phyloP scores from a whole-genome alignment of 306 rosid species.

The Gillenia trifoliata region DNA sequence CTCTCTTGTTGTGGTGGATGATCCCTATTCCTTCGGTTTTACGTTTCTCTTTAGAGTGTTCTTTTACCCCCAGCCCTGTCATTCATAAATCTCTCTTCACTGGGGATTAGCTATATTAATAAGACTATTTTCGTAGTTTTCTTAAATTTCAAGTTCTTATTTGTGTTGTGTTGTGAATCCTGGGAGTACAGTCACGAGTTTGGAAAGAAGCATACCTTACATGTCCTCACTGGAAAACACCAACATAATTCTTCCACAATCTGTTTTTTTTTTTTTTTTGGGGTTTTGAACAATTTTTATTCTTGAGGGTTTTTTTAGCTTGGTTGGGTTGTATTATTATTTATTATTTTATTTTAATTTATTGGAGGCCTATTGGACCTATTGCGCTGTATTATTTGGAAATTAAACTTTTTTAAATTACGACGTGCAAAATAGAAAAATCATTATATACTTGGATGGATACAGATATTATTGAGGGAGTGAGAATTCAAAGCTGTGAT shows the following conservation, averaged over 20 bases:
- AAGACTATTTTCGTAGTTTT: background rate
- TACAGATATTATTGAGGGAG: background rate
- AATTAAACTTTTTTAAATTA: background rate
- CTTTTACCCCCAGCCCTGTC: background rate
- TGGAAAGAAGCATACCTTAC: background rate
- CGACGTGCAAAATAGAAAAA: no score
- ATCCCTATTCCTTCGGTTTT: slow-evolving; percentile 12
- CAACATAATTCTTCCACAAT: background rate
- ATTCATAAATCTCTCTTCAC: background rate
- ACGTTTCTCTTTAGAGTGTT: background rate
- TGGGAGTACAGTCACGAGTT: background rate
- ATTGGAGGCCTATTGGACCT: background rate
- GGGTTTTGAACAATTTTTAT: background rate
- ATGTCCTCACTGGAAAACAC: background rate
- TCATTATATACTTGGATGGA: no score
- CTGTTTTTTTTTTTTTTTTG: background rate
- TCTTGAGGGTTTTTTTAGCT: background rate
- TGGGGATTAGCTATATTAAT: background rate
- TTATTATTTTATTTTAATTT: no score
- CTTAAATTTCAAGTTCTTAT: background rate
- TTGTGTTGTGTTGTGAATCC: background rate
- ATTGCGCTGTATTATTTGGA: no score
- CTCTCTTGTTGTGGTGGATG: slow-evolving; percentile 69
- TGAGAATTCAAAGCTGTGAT: background rate
- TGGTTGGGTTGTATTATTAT: background rate